Base-by-base conservation (phyloP, 2,329 filamentous ascomycete species). In the Colletotrichum sublineola region DNA sequence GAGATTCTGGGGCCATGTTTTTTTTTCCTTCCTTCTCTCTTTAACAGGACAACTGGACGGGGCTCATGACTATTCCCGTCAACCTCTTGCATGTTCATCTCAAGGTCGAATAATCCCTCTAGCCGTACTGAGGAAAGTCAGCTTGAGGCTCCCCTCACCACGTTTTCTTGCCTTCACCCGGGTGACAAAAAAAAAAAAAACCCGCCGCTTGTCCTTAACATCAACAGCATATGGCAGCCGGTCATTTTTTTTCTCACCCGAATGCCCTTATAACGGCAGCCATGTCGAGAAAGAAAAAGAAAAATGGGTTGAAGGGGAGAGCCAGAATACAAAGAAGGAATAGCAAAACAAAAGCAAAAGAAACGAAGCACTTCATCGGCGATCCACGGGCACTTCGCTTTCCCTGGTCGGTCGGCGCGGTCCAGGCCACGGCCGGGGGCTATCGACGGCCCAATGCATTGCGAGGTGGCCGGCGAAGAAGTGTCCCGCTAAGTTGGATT, bases 401-500 rank as follows among this genome's bases (percentile, higher is more conserved):
- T 46, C 69, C 69, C 70, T 52, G 29, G 70, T 73, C 66, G 61
- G 66, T 56, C 70, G 66, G 55, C 48, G 53, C 66, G 70, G 70
- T 70, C 70, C 66, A 73, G 69, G 36, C 69, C 69, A 55, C 11
- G 40, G 14, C 31, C 36, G 42, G 58, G 33, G 33, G 36, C 52
- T 58, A 57, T 52, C 64, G 46, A 38, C 46, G 60, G 48, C 66
- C 60, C 66, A 69, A 67, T 71, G 62, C 71, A 63, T 40, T 62
- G 56, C 57, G 36, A 71, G 63, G 67, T 61, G 66, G 65, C 66
- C 55, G 62, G 68, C 58, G 71, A 57, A 38, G 55, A 62, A n/a
- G 31, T 63, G 71, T 57, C 63, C 67, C 68, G 68, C 71, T 66
- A 63, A 63, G 63, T 71, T 63, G 71, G 50, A 73, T 63, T 44